These are phyloP conservation scores for Agrocybe praecox DNA, from an alignment of 768 basidiomycete species.

Conservation along the genomic window DNA sequence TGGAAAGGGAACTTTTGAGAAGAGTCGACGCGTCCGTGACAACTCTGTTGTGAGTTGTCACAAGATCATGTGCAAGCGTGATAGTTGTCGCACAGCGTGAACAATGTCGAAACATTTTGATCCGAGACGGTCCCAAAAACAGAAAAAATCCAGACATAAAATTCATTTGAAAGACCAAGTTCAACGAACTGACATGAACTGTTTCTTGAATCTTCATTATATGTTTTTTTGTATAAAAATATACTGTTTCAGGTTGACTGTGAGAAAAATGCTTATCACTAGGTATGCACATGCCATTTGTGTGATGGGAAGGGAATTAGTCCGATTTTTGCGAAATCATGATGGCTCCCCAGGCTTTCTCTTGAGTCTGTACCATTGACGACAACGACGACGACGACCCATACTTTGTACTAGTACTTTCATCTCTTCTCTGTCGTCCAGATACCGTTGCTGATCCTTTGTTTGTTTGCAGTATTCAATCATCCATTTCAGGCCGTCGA, in stretches of 20 bases:
- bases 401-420: slow-evolving; percentile 15
- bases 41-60: slow-evolving; percentile 3
- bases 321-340: slow-evolving; percentile 14
- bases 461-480: slow-evolving; percentile 12
- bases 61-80: slow-evolving; percentile 12
- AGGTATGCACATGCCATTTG: background rate
- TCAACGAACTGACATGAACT: no score
- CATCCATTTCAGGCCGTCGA: slow-evolving; percentile 8
- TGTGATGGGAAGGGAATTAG: slow-evolving; percentile 13
- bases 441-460: background rate
- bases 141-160: background rate
- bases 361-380: slow-evolving; percentile 15
- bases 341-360: slow-evolving; percentile 5
- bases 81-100: background rate
- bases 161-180: background rate
- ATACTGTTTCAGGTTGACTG: background rate
- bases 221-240: no score
- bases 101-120: background rate
- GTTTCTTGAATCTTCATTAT: no score
- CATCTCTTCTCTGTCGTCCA: background rate
- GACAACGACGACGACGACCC: slow-evolving; percentile 26
- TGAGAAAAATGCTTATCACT: background rate
- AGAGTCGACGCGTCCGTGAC: background rate
- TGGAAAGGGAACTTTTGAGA: background rate
- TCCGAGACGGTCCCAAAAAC: background rate